phyloP scores from a whole-genome alignment of 2,329 filamentous ascomycete species.

The Passalora sequoiae region DNA sequence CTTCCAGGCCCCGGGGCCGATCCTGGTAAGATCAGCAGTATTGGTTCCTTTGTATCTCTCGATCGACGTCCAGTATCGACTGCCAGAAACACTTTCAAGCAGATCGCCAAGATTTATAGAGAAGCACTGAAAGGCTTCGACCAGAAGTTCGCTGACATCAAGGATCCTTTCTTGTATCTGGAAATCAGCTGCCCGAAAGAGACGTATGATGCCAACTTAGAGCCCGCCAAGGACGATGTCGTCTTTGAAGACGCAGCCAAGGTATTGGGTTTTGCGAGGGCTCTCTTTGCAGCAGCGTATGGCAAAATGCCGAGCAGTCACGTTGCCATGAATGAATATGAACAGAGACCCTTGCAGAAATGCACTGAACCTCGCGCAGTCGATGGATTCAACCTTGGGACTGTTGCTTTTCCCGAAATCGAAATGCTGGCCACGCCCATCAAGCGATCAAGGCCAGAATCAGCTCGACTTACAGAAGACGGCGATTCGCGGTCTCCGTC shows the following conservation, averaged over 20 bases:
- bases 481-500: too few species aligned
- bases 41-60: slow-evolving; percentile 59
- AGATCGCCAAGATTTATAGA: slow-evolving; percentile 52
- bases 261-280: slow-evolving; percentile 42
- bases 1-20: slow-evolving; percentile 51
- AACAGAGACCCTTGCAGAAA: too few species aligned
- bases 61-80: slow-evolving; percentile 61
- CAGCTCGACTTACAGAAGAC: too few species aligned
- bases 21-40: slow-evolving; percentile 36
- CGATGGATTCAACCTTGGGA: background rate
- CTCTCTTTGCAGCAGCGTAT: slow-evolving; percentile 39
- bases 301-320: too few species aligned
- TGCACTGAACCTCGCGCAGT: too few species aligned
- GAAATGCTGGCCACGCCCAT: too few species aligned
- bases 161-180: slow-evolving; percentile 58
- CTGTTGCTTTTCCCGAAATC: too few species aligned
- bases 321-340: too few species aligned
- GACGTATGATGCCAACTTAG: slow-evolving; percentile 67
- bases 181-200: slow-evolving; percentile 57
- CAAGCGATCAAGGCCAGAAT: too few species aligned
- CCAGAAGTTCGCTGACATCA: slow-evolving; percentile 30
- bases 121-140: slow-evolving; percentile 40
- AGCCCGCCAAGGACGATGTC: slow-evolving; percentile 67
- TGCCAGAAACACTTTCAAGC: slow-evolving; percentile 54
- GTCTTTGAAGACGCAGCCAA: slow-evolving; percentile 56